Evolutionary conservation across 2,329 filamentous ascomycete genomes (phyloP).

Genomic region (Cylindrodendrum hubeiense): DNA sequence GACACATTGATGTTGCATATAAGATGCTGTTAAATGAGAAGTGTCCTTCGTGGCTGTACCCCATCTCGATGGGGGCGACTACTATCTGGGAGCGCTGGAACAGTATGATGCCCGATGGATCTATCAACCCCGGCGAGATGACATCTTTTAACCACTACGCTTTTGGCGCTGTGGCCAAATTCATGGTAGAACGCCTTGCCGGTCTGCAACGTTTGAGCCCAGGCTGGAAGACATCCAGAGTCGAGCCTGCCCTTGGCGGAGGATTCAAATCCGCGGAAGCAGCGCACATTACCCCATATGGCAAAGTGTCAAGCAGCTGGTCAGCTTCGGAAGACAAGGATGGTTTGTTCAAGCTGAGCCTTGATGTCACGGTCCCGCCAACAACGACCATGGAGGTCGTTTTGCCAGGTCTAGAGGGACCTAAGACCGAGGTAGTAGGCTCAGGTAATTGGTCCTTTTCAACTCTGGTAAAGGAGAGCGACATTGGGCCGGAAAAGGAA

Average conservation of each 20-base stretch:
- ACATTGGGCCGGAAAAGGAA: conserved; percentile 11
- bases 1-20: conserved; percentile 45
- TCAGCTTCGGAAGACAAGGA: conserved; percentile 27
- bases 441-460: conserved; percentile 37
- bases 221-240: conserved; percentile 41
- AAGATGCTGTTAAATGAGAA: conserved; percentile 51
- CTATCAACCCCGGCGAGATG: conserved; percentile 55
- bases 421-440: conserved; percentile 28
- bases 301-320: conserved; percentile 37
- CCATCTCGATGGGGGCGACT: conserved; percentile 54
- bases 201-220: conserved; percentile 37
- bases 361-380: conserved; percentile 32
- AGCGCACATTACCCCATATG: conserved; percentile 38
- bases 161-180: conserved; percentile 53
- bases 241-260: conserved; percentile 33
- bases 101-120: conserved; percentile 51
- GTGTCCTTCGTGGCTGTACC: conserved; percentile 54
- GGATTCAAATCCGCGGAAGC: conserved; percentile 37
- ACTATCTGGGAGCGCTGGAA: conserved; percentile 60
- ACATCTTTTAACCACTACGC: conserved; percentile 58
- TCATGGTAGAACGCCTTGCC: conserved; percentile 48
- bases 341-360: background rate
- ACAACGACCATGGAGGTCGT: conserved; percentile 38
- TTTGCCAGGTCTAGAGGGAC: conserved; percentile 18
- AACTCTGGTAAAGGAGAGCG: conserved; percentile 5